phyloP scores from a whole-genome alignment of 1,284 basidiomycete species.

The Pisolithus thermaeus region DNA sequence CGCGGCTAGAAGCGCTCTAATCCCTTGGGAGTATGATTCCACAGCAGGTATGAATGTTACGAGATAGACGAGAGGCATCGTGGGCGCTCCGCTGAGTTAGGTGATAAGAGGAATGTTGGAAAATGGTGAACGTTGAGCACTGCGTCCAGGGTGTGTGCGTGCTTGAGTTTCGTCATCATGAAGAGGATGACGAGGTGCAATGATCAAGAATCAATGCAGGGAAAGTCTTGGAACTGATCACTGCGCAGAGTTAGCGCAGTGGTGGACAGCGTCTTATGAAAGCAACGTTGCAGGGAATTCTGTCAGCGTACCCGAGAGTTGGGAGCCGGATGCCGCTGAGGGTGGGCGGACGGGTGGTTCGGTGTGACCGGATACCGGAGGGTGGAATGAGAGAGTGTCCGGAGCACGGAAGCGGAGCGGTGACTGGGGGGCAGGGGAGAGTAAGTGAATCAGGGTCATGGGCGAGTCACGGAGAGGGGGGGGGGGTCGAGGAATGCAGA shows the following conservation, averaged over 20 bases:
- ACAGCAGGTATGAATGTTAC: slow-evolving; percentile 7
- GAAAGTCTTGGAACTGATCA: slow-evolving; percentile 5
- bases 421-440: too few relatives aligned
- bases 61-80: background rate
- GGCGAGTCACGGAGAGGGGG: background rate
- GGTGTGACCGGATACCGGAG: background rate
- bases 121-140: slow-evolving; percentile 7
- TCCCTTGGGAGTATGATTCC: slow-evolving; percentile 18
- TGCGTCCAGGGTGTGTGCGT: slow-evolving; percentile 8
- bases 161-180: slow-evolving; percentile 4
- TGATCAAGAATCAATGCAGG: background rate
- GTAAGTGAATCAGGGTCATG: background rate
- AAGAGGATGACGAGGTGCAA: background rate
- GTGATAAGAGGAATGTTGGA: slow-evolving; percentile 23
- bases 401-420: background rate
- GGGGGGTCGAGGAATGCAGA: background rate
- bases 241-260: slow-evolving; percentile 13
- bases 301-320: background rate
- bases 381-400: slow-evolving; percentile 1
- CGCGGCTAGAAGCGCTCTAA: slow-evolving; percentile 18
- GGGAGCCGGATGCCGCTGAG: background rate
- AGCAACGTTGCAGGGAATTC: background rate
- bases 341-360: background rate
- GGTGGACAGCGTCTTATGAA: slow-evolving; percentile 1
- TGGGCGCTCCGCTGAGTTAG: slow-evolving; percentile 6